Percentiles rank a stretch among this genome's conserved stretches.
Evolutionary conservation across 768 basidiomycete genomes (phyloP).

Genomic region (Clathrus columnatus): DNA sequence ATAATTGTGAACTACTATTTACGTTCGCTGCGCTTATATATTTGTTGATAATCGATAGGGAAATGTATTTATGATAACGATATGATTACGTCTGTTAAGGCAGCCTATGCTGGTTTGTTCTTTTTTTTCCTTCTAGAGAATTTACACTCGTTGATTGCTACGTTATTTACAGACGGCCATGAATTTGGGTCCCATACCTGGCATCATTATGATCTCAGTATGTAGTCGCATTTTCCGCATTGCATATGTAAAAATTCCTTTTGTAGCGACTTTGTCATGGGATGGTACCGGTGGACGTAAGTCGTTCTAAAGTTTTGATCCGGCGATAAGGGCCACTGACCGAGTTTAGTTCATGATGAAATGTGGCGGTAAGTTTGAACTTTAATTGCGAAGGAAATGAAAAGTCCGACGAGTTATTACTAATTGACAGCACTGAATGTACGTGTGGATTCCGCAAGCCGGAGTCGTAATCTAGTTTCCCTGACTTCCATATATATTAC

Average conservation of each 20-base stretch:
- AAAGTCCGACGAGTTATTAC: no score
- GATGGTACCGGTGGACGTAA: not conserved
- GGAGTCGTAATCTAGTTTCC: not conserved
- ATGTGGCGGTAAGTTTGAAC: slow-evolving; percentile 1
- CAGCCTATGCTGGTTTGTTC: not conserved
- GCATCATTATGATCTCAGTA: slow-evolving; percentile 23
- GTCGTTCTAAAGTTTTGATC: not conserved
- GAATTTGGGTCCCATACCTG: slow-evolving; percentile 40
- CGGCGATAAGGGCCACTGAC: not conserved
- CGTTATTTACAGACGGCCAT: slow-evolving; percentile 24
- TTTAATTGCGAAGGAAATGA: not conserved
- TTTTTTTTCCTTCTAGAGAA: not conserved
- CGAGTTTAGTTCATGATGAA: slow-evolving; percentile 1
- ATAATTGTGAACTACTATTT: not conserved
- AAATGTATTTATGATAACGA: slow-evolving; percentile 3
- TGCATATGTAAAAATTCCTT: not conserved
- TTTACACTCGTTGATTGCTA: not conserved
- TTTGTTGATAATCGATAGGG: not conserved
- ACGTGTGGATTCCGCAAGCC: not conserved
- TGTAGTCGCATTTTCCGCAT: not conserved
- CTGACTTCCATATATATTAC: not conserved
- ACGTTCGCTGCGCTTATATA: not conserved
- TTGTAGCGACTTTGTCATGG: not conserved
- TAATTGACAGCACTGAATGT: not conserved
- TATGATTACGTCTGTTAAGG: not conserved